These are phyloP conservation scores for Monilinia vaccinii-corymbosi DNA, from an alignment of 2,329 filamentous ascomycete species.

Conservation along the genomic window DNA sequence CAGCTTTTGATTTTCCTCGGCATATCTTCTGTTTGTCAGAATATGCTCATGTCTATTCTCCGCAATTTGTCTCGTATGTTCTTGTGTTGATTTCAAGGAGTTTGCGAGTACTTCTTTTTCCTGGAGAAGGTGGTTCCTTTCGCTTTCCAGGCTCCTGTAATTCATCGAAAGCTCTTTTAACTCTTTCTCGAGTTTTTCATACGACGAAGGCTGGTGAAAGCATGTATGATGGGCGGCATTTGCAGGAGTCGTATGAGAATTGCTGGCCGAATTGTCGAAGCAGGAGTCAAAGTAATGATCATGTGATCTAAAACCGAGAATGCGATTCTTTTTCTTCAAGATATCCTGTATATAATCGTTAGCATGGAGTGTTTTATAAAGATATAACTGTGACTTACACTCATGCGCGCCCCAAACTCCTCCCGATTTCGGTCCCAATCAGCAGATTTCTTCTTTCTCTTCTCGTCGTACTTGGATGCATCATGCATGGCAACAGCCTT, in stretches of 20 bases:
- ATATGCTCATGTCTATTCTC: background rate
- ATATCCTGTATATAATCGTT: background rate
- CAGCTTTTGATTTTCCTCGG: background rate
- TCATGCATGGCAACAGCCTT: background rate
- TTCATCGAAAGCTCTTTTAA: background rate
- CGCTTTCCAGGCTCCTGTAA: background rate
- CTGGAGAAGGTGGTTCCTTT: background rate
- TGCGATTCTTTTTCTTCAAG: background rate
- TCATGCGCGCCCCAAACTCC: background rate
- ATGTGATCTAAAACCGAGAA: background rate
- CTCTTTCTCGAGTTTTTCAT: background rate
- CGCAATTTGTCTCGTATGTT: background rate
- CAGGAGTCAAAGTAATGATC: background rate
- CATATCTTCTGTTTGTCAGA: background rate
- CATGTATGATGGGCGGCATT: background rate
- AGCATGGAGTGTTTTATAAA: background rate
- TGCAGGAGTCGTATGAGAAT: background rate
- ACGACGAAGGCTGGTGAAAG: background rate
- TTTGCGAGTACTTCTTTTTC: background rate
- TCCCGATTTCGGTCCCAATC: background rate
- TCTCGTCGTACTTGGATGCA: background rate
- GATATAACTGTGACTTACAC: background rate
- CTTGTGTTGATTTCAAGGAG: background rate
- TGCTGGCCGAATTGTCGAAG: background rate
- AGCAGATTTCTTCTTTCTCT: background rate